Percentiles rank a stretch among this genome's conserved stretches.
These are phyloP conservation scores for Cyberlindnera japonica DNA, from an alignment of 805 yeast genomes.

Conservation along the genomic window DNA sequence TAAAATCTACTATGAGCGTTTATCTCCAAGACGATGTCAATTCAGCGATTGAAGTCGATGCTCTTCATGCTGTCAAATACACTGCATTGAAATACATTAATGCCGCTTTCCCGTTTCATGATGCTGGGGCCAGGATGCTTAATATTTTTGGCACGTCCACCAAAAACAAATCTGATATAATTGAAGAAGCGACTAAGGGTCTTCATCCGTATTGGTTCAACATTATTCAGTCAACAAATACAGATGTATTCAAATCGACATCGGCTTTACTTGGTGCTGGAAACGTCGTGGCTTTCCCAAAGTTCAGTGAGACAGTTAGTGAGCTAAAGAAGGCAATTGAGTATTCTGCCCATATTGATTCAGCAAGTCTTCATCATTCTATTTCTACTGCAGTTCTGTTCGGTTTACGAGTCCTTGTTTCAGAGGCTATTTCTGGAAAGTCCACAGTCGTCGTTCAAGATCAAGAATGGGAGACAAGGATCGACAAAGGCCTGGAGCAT, in stretches of 20 bases:
- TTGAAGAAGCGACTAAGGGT: constrained; percentile 78
- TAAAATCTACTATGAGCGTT: constrained; percentile 38
- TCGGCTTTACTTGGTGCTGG: constrained; percentile 39
- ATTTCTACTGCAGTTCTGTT: constrained; percentile 47
- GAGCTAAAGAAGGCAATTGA: constrained; percentile 30
- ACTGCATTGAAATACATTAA: constrained; percentile 64
- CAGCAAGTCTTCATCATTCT: constrained; percentile 31
- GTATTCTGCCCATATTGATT: constrained; percentile 19
- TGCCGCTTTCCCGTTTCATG: constrained; percentile 60
- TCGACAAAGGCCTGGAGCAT: constrained; percentile 63
- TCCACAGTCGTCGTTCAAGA: constrained; percentile 60
- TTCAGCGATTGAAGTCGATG: constrained; percentile 27
- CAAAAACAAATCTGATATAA: constrained; percentile 61
- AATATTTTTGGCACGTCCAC: constrained; percentile 62
- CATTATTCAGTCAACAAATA: constrained; percentile 44
- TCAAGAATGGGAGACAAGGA: constrained; percentile 67
- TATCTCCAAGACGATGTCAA: constrained; percentile 35
- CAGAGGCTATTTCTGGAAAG: constrained; percentile 54
- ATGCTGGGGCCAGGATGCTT: constrained; percentile 61
- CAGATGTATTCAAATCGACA: constrained; percentile 41
- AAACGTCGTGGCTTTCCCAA: constrained; percentile 49
- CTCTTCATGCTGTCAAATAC: constrained; percentile 52
- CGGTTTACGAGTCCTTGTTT: constrained; percentile 54
- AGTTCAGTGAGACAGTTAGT: constrained; percentile 39
- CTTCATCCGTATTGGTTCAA: constrained; percentile 80